Evolutionary conservation across 1,284 basidiomycete genomes (phyloP), one percentile per base, ranked within the genome.

Genomic region (Fomitopsis pinicola): DNA sequence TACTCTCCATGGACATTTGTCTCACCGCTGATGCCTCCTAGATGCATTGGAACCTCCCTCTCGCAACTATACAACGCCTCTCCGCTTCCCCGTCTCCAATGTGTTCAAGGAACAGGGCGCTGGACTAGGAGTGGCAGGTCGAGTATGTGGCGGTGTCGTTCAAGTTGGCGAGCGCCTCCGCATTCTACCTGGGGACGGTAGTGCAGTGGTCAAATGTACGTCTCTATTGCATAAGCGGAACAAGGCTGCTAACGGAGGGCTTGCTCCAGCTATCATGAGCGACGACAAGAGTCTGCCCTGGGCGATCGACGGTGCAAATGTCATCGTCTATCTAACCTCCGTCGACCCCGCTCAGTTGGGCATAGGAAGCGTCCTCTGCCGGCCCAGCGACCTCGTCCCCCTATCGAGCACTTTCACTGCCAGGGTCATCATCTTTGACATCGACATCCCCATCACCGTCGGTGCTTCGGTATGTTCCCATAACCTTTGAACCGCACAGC

Each of bases 361-460:
- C 63, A 91, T 98, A 61, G 97, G 97, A 19, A 92, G 86, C 42
- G 92, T 99, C 3, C 81, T 99, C 1, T 98, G 97, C 71, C 86
- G 92, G 1, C 85, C 84, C 0, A 78, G 78, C 2, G 81, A 89
- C 58, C 74, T 83, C 42, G 87, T 97, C 9, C 91, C 91, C 1
- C 79, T 98, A 17, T 89, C 87, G 1, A 86, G 85, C 1, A 77
- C 80, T 5, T 97, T 98, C 73, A 85, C 82, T 1, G 95, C 95
- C 1, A 88, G 95, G 64, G 88, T 99, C 65, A 91, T 99, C 58
- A 86, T 98, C 2, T 99, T 99, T 72, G 96, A 98, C 72, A 86
- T 96, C 6, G 84, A 91, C 62, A 84, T 94, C 45, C 97, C 97
- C 0, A 91, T 99, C 66, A 94, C 91, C 17, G 82, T 87, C 0